These are phyloP conservation scores for Gryganskiella cystojenkinii DNA, from an alignment of 192 early-diverging fungal genomes.

Conservation along the genomic window DNA sequence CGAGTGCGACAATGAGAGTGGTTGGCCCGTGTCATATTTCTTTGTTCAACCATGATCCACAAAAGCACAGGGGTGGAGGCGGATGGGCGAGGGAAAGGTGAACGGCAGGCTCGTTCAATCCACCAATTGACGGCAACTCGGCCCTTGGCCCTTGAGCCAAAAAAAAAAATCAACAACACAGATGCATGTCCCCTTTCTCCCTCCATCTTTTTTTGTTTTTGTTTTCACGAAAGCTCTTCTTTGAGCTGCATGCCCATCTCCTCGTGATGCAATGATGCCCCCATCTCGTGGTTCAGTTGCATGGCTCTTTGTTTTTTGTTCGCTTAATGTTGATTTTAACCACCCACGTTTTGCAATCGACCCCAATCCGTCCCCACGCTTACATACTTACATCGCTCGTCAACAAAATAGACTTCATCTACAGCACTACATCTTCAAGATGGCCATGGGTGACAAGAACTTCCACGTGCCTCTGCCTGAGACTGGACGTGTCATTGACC, in stretches of 20 bases:
- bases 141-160: neutral
- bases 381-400: constrained; percentile 42
- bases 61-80: too few relatives aligned
- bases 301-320: too few relatives aligned
- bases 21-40: too few relatives aligned
- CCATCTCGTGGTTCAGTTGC: neutral
- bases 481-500: constrained; percentile 26
- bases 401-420: constrained; percentile 53
- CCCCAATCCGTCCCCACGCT: neutral
- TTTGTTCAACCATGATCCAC: too few relatives aligned
- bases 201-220: neutral
- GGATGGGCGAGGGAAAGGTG: too few relatives aligned
- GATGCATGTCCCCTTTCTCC: neutral
- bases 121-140: neutral
- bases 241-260: neutral
- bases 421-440: constrained; percentile 44
- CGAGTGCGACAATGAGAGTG: too few relatives aligned
- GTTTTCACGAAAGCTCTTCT: neutral
- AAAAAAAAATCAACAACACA: neutral
- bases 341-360: neutral
- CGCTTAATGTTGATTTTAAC: too few relatives aligned
- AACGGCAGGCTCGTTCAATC: neutral
- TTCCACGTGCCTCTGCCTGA: constrained; percentile 29
- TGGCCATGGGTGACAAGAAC: constrained; percentile 22
- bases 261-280: neutral